Evolutionary conservation across 78 protist species (phyloP), one percentile per base, ranked within the genome.

Genomic region (Dictyostelium purpureum): DNA sequence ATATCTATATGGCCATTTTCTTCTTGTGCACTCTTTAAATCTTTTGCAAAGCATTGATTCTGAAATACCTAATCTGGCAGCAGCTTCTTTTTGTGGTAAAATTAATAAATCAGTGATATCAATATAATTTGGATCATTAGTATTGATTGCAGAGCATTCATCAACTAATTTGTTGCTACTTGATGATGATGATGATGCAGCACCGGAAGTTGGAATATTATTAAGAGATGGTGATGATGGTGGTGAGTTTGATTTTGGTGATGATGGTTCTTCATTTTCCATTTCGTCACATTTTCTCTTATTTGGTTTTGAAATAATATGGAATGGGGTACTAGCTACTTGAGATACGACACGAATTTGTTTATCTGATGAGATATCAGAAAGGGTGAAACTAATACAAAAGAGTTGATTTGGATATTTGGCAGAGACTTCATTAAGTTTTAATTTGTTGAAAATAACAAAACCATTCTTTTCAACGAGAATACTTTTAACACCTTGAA

Each of bases 1-100:
- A 54, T 87, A 87, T 57, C 95, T 59, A 69, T 92, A 92, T 70
- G 95, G 95, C 95, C 95, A 92, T 69, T 92, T 92, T 75, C 95
- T 57, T 24, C 91, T 24, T 7, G 95, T 92, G 78, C 91, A 77
- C 28, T 92, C 95, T 74, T 92, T 92, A 87, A 92, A 92, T 71
- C 95, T 69, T 74, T 92, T 92, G 77, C 95, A 92, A 5, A 92
- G 59, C 95, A 92, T 92, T 14, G 95, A 92, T 42, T 92, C 95
- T 12, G 95, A 92, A 16, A 92, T 92, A 69, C 95, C 95, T 21
- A 92, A 49, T 28, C 69, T 45, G 18, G 88, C 19, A 26, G 95
- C 95, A 42, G 95, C 95, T 57, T 85, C 95, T 56, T 92, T 92
- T 74, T 92, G 95, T 77, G 95, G 95, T 18, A 92, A 47, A 14